Base-by-base conservation (phyloP, 225 moss, liverwort and hornwort species). In the Ulota crispa region DNA sequence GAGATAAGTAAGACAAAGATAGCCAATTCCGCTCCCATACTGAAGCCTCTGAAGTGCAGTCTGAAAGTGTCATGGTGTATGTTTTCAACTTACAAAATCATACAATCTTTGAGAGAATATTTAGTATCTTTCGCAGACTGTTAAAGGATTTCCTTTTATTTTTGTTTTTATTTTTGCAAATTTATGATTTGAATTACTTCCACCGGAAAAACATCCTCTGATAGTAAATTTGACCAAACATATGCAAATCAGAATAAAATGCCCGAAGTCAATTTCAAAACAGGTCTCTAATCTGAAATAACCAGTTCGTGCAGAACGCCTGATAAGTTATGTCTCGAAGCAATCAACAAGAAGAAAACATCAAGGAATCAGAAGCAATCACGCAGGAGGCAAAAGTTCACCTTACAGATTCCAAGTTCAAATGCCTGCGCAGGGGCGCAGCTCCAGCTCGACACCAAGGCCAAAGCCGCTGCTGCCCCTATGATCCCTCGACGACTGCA, bases 391-490 rank as follows among this genome's bases (percentile, higher is more conserved):
- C 39, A 73, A 84, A 81, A 72, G 88, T 82, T 80, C 76, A 92
- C 89, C 90, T 92, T 92, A 92, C 92, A 90, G 64, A 92, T 92
- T 92, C 92, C 92, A 85, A 92, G 64, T 69, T 87, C 87, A 55
- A 87, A 92, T 23, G 92, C 92, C 76, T 86, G 73, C 39, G 92
- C 88, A 41, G 85, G 78, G 39, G 80, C 79, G 61, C 79, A 81
- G 34, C 84, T 75, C 61, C 85, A 59, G 59, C 36, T 50, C 4
- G 75, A 78, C 65, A 63, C 30, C 74, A 87, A 20, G 15, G 82
- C 82, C 88, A 86, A 39, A 53, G 82, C 74, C 23, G 86, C 86
- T 15, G 78, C 72, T 32, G 62, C 47, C 20, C 74, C 86, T 62
- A 83, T 27, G 71, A 90, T 45, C 1, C 84, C 80, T 71, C 90